A percentile compares a stretch with the other conserved stretches of the same genome.
Conservation (phyloP, 768 basidiomycete genomes). For the Lentinula detonsa region DNA sequence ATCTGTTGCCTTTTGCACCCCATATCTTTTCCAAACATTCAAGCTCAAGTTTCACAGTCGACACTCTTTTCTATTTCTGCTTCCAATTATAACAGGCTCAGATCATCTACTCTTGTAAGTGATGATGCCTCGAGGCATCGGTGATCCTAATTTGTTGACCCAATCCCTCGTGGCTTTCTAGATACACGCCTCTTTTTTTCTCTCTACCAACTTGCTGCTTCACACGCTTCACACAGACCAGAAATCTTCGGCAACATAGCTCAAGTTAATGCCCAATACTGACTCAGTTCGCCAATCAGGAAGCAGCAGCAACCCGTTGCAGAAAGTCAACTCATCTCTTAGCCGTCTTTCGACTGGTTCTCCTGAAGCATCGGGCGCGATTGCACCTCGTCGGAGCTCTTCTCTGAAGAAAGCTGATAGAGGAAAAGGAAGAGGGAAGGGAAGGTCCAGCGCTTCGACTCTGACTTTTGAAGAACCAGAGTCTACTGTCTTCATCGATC, state of each 20-base stretch:
- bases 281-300: neutral
- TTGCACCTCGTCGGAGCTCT: neutral
- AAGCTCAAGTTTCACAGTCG: neutral
- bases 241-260: neutral
- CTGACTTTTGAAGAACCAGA: conserved; percentile 7
- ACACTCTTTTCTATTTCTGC: neutral
- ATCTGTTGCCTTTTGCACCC: neutral
- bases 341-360: neutral
- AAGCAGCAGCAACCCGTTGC: conserved; percentile 1
- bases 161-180: neutral
- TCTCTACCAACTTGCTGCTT: neutral
- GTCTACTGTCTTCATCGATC: conserved; percentile 7
- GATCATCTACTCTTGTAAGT: neutral
- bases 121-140: conserved; percentile 3
- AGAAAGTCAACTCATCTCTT: neutral
- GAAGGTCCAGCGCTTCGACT: neutral
- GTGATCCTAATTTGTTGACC: neutral
- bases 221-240: neutral
- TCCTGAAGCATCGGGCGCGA: neutral
- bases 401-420: neutral
- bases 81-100: neutral
- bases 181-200: neutral
- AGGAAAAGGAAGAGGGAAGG: neutral
- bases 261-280: neutral
- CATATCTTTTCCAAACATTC: neutral